Conservation (phyloP, 2,329 filamentous ascomycete genomes). For the Neonectria coccinea region DNA sequence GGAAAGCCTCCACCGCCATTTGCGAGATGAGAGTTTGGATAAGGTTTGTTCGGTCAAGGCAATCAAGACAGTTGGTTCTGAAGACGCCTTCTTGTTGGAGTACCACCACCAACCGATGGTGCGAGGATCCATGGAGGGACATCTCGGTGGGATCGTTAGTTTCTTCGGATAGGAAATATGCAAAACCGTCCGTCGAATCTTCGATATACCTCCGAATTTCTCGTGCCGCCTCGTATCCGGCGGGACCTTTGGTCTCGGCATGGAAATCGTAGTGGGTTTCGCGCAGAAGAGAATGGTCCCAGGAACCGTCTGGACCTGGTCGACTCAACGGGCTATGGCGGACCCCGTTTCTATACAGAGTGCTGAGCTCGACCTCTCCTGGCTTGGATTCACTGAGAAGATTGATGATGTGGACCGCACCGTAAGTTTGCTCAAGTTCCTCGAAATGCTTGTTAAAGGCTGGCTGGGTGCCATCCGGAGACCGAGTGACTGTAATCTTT, state of each 20-base stretch:
- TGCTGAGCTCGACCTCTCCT: constrained; percentile 85
- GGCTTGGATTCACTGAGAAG: constrained; percentile 90
- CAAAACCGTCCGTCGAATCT: constrained; percentile 85
- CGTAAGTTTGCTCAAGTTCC: constrained; percentile 86
- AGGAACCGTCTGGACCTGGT: constrained; percentile 63
- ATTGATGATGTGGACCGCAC: constrained; percentile 92
- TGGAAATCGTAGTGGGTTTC: constrained; percentile 97
- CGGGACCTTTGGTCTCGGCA: constrained; percentile 87
- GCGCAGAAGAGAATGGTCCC: constrained; percentile 79
- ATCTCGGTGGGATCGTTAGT: constrained; percentile 64
- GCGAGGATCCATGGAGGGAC: constrained; percentile 49
- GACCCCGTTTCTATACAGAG: constrained; percentile 83
- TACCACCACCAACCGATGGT: constrained; percentile 71
- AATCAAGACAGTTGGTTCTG: constrained; percentile 95
- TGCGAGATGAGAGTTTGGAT: constrained; percentile 96
- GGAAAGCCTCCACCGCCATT: constrained; percentile 89
- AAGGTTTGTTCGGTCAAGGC: constrained; percentile 93
- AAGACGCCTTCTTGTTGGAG: constrained; percentile 96
- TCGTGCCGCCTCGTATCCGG: constrained; percentile 90
- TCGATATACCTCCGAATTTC: constrained; percentile 84
- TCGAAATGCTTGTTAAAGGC: constrained; percentile 97
- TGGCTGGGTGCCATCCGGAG: constrained; percentile 89
- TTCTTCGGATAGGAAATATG: constrained; percentile 89
- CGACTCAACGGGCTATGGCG: constrained; percentile 77
- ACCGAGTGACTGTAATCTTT: constrained; percentile 91